Evolutionary conservation across 257 asterid species (phyloP).

Genomic region (Fraxinus quadrangulata): DNA sequence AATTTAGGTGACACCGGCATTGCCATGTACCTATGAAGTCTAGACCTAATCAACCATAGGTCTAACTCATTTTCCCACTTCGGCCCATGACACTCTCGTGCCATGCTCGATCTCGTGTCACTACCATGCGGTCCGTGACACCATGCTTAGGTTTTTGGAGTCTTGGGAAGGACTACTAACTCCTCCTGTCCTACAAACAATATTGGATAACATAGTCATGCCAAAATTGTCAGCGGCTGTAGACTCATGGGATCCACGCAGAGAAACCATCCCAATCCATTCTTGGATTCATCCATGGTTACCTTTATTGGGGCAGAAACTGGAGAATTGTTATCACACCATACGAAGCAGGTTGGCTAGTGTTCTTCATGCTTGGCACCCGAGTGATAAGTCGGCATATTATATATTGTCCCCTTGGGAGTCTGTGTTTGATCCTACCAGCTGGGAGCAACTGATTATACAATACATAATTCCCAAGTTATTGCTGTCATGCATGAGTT

Average conservation of each 20-base stretch:
- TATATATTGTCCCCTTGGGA: conserved; percentile 83
- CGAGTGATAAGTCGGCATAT: conserved; percentile 79
- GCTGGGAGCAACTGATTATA: conserved; percentile 90
- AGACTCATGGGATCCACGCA: conserved; percentile 88
- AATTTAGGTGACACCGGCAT: too few species aligned
- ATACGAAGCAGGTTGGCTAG: conserved; percentile 72
- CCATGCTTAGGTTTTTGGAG: conserved; percentile 73
- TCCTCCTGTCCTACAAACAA: conserved; percentile 56
- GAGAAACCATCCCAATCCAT: conserved; percentile 84
- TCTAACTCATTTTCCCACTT: too few species aligned
- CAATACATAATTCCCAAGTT: conserved; percentile 66
- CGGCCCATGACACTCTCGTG: too few species aligned
- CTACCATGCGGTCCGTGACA: too few species aligned
- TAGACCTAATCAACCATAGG: too few species aligned
- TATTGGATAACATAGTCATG: conserved; percentile 61
- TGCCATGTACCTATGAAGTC: too few species aligned
- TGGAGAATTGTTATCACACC: conserved; percentile 76
- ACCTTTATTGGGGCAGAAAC: conserved; percentile 66
- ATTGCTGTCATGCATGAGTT: conserved; percentile 63
- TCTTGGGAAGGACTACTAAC: conserved; percentile 85
- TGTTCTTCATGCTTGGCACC: conserved; percentile 94
- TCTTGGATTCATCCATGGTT: conserved; percentile 97
- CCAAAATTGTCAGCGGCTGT: conserved; percentile 80
- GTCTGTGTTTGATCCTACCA: conserved; percentile 75
- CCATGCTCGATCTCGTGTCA: too few species aligned